Evolutionary conservation across 1,284 basidiomycete genomes (phyloP).

Genomic region (Apiotrichum siamense): DNA sequence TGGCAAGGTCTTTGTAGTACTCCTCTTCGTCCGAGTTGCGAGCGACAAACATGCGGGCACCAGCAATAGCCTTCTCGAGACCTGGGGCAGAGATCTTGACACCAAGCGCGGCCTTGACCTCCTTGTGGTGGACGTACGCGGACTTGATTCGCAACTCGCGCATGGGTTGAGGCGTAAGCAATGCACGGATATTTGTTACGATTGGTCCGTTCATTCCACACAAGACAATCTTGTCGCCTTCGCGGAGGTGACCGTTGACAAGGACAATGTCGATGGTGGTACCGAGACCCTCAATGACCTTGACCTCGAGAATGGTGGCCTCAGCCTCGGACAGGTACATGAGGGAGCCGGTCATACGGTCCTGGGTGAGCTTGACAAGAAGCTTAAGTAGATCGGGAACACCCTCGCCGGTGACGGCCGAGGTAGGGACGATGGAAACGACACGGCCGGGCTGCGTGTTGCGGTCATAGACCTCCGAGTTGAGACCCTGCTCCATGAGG

Average conservation of each 20-base stretch:
- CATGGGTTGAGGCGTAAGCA: conserved; percentile 93
- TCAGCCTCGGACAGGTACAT: conserved; percentile 99
- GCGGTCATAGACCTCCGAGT: conserved; percentile 91
- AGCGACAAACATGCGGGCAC: conserved; percentile 85
- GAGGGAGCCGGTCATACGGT: conserved; percentile 92
- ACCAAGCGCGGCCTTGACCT: conserved; percentile 95
- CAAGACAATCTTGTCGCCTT: conserved; percentile 92
- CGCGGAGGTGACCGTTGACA: conserved; percentile 87
- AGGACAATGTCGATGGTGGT: conserved; percentile 97
- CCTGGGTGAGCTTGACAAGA: conserved; percentile 93
- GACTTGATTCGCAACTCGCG: conserved; percentile 97
- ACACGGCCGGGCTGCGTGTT: conserved; percentile 94
- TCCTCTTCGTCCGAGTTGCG: conserved; percentile 96
- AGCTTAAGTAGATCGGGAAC: conserved; percentile 99
- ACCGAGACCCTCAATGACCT: conserved; percentile 96
- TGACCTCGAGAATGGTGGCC: conserved; percentile 99
- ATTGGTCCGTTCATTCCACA: conserved; percentile 98
- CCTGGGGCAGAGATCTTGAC: conserved; percentile 95
- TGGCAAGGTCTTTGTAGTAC: conserved; percentile 87
- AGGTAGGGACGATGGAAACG: conserved; percentile 95
- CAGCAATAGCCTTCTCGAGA: conserved; percentile 98
- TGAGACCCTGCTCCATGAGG: conserved; percentile 96
- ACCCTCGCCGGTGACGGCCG: conserved; percentile 96
- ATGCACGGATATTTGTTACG: conserved; percentile 86
- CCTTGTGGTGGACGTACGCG: conserved; percentile 94